Evolutionary conservation across 192 early-diverging fungal genomes (phyloP), one percentile per base, ranked within the genome.

Genomic region (Coemansia sp.): DNA sequence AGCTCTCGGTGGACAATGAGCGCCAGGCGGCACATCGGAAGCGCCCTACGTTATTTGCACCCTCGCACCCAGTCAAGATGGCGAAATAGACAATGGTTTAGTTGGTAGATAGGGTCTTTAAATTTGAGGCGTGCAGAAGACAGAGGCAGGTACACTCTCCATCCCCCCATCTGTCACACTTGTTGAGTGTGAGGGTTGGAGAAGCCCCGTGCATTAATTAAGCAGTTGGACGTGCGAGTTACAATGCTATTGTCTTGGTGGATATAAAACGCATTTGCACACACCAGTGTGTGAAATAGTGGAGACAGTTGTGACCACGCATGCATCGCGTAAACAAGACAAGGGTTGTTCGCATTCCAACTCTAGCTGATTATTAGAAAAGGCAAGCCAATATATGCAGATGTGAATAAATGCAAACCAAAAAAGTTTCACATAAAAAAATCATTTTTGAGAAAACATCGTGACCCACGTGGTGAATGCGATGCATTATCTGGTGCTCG

Each of bases 101-200:
- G 24, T 50, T 24, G 46, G 46, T 50, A 50, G 46, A 50, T 50
- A 50, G 46, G 46, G 46, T 24, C 26, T 50, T 50, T 4, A 50
- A 24, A 50, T 50, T 27, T 22, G 46, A 27, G 46, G 46, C 46
- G 46, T 50, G 46, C 46, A 50, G 46, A 8, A 24, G n/a, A 50
- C 27, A 50, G 26, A 50, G 46, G 46, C 46, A 50, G 46, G 46
- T 50, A 50, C 46, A 14, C 46, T n/a, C n/a, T n/a, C n/a, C n/a
- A 11, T 50, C 46, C 44, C 46, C 44, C 46, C 46, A 50, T 50
- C 46, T 27, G 43, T 14, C n/a, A n/a, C 26, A 24, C 43, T 46
- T 14, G 43, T 24, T 50, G 24, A 50, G 27, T 22, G 44, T 21
- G 46, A 14, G 46, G 43, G 24, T 14, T 12, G 26, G 46, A 29